These are phyloP conservation scores for Elsinoe australis DNA, from an alignment of 2,329 filamentous ascomycete genomes.

Conservation along the genomic window DNA sequence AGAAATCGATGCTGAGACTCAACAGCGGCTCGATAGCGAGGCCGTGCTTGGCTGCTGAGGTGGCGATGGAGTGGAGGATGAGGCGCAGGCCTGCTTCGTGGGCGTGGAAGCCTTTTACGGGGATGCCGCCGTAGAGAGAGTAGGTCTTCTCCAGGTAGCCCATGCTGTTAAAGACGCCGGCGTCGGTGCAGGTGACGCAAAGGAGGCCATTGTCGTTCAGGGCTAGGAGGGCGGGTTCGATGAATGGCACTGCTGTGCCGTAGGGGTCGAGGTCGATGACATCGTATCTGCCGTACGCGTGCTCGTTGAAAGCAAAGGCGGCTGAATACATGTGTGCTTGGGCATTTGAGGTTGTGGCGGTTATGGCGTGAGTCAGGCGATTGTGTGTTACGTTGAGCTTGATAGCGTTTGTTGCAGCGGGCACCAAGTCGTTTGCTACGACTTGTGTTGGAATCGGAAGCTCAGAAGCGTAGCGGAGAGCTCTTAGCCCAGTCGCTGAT, in stretches of 20 bases:
- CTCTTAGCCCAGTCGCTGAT: slow-evolving; percentile 85
- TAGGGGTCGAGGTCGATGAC: slow-evolving; percentile 97
- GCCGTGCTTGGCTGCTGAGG: slow-evolving; percentile 75
- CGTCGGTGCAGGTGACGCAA: slow-evolving; percentile 94
- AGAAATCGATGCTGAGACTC: slow-evolving; percentile 93
- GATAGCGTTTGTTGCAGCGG: slow-evolving; percentile 51
- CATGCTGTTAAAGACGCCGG: slow-evolving; percentile 87
- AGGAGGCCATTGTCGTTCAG: slow-evolving; percentile 82
- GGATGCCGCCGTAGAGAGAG: slow-evolving; percentile 84
- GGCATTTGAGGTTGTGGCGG: slow-evolving; percentile 71
- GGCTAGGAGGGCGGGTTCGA: slow-evolving; percentile 83
- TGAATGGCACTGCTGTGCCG: slow-evolving; percentile 83
- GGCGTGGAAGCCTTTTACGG: slow-evolving; percentile 73
- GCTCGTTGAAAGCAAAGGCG: slow-evolving; percentile 32
- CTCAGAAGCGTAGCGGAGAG: slow-evolving; percentile 84
- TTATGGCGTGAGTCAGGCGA: slow-evolving; percentile 61
- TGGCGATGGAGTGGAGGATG: slow-evolving; percentile 73
- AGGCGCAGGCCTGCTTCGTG: slow-evolving; percentile 86
- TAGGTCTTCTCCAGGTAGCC: slow-evolving; percentile 93
- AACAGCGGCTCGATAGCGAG: slow-evolving; percentile 83
- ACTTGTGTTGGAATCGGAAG: slow-evolving; percentile 59
- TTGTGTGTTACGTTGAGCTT: slow-evolving; percentile 81
- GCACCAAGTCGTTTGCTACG: slow-evolving; percentile 78
- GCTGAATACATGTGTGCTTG: slow-evolving; percentile 79
- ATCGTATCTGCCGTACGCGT: slow-evolving; percentile 57